Evolutionary conservation across 352 stramenopile species (phyloP), one percentile per base, ranked within the genome.

Genomic region (Pythium plurisporium): DNA sequence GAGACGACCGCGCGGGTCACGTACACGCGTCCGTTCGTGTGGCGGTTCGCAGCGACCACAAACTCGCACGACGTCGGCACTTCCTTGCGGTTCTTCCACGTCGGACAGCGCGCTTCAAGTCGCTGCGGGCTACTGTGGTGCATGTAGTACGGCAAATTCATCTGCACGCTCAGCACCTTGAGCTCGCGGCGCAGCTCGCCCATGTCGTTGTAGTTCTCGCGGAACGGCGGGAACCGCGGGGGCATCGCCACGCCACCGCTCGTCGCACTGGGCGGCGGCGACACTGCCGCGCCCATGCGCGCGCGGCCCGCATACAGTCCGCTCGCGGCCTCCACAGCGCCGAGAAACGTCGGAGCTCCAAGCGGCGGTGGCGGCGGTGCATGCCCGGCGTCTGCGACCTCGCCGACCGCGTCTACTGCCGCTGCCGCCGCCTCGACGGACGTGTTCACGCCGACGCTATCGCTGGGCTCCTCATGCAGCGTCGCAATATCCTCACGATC

Each of bases 71-170:
- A 59, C 22, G 47, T 72, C 3, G 64, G 41, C 38, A 74, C 42
- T 42, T 76, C 64, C 62, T 89, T 88, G 38, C 79, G 75, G 26
- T 84, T 71, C 51, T 86, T 81, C 79, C 79, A 91, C 51, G 79
- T 86, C 46, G 79, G 79, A 62, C 82, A 91, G 19, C 82, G 82
- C 31, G 82, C 82, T 46, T 91, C 82, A 6, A 91, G 65, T 4
- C 82, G 77, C 54, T 91, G 79, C 22, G 82, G 82, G 70, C 82
- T 91, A 65, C 79, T 89, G 69, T 91, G 82, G 45, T 89, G 74
- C 79, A 91, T 89, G 55, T 82, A 89, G 49, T 91, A 91, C 8
- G 77, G 82, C 36, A 79, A 51, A 8, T 83, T 79, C 67, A 72
- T 75, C 59, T 83, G 76, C 52, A 91, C 82, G 1, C 79, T 89